Evolutionary conservation across 768 basidiomycete genomes (phyloP).

Genomic region (Hygrophorus pudorinus): DNA sequence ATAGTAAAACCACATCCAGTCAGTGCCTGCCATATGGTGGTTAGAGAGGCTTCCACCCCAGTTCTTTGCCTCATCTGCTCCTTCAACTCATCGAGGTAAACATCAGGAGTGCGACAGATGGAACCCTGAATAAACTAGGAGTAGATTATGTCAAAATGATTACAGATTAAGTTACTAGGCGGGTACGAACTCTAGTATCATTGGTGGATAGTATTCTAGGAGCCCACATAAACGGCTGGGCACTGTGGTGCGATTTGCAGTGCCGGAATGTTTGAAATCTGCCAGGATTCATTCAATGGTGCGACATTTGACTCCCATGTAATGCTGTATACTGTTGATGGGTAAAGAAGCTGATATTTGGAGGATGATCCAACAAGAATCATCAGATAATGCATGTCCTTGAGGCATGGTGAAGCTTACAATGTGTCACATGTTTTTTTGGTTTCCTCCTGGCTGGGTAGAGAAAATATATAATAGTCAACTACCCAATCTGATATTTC

Average conservation of each 20-base stretch:
- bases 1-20: slow-evolving; percentile 12
- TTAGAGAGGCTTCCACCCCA: slow-evolving; percentile 3
- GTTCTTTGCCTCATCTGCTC: slow-evolving; percentile 3
- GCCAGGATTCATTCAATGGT: slow-evolving; percentile 4
- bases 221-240: not conserved
- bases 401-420: no score
- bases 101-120: slow-evolving; percentile 7
- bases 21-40: slow-evolving; percentile 13
- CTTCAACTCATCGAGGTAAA: slow-evolving; percentile 12
- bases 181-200: slow-evolving; percentile 1
- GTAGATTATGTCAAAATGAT: not conserved
- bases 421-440: no score
- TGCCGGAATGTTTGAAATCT: not conserved
- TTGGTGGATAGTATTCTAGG: not conserved
- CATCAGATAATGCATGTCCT: no score
- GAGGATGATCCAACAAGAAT: no score
- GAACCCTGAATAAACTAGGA: slow-evolving; percentile 8
- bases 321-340: not conserved
- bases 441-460: no score
- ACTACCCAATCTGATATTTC: no score
- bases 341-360: no score
- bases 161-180: not conserved
- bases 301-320: slow-evolving; percentile 3
- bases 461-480: no score
- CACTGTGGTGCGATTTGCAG: not conserved